These are phyloP conservation scores for Termitomyces sp. DNA, from an alignment of 768 basidiomycete species.

Conservation along the genomic window DNA sequence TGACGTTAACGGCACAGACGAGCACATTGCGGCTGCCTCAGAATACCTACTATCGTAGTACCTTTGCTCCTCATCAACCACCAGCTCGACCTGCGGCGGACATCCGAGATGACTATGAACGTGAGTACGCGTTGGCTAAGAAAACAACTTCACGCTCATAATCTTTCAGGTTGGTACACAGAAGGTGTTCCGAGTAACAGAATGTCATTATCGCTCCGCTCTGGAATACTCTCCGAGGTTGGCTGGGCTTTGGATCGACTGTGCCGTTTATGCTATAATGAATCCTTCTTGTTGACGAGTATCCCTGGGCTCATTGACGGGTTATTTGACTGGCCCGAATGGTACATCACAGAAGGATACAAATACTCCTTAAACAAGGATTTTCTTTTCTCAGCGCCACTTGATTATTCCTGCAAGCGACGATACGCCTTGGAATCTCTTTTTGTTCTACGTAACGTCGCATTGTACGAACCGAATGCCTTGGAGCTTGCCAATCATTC, in stretches of 20 bases:
- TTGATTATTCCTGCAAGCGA: conserved; percentile 46
- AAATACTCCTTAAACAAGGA: conserved; percentile 34
- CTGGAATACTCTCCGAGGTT: conserved; percentile 76
- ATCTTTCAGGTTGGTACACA: conserved; percentile 73
- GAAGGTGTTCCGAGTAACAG: conserved; percentile 75
- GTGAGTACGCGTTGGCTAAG: conserved; percentile 30
- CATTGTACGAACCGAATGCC: conserved; percentile 64
- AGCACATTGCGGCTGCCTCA: conserved; percentile 9
- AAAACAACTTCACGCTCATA: conserved; percentile 8
- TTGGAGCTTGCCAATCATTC: conserved; percentile 51
- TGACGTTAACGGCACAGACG: conserved; percentile 10
- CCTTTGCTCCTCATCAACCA: conserved; percentile 20
- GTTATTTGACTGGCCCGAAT: conserved; percentile 85
- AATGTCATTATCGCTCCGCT: conserved; percentile 86
- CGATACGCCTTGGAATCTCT: conserved; percentile 83
- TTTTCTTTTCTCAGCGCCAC: conserved; percentile 51
- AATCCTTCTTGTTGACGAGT: conserved; percentile 63
- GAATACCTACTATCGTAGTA: conserved; percentile 23
- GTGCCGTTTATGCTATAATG: conserved; percentile 73
- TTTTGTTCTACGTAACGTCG: conserved; percentile 81
- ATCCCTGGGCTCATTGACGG: conserved; percentile 80
- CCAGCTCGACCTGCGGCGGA: conserved; percentile 30
- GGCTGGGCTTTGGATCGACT: conserved; percentile 89
- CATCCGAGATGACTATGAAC: conserved; percentile 72
- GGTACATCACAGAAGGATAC: conserved; percentile 66